Evolutionary conservation across 495 filamentous ascomycete genomes (phyloP).

Genomic region (Aspergillus biplanus): DNA sequence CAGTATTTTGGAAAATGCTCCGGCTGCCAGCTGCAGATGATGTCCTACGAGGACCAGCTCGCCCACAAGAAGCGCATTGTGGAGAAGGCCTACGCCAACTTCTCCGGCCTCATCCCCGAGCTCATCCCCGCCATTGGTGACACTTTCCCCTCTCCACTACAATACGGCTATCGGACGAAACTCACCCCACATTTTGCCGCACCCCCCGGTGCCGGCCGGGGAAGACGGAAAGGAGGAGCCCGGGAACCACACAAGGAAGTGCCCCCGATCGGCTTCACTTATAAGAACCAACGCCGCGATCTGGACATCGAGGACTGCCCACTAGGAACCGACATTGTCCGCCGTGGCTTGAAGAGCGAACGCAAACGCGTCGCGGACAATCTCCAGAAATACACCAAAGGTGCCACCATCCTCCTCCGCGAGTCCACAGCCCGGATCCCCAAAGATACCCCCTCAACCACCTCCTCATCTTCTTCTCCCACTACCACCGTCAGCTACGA

Average conservation of each 20-base stretch:
- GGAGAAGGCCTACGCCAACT: constrained; percentile 90
- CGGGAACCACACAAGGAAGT: constrained; percentile 49
- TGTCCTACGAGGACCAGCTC: constrained; percentile 85
- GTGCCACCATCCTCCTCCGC: constrained; percentile 86
- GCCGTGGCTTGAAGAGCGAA: constrained; percentile 73
- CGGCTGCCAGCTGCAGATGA: constrained; percentile 97
- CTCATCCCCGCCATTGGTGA: constrained; percentile 75
- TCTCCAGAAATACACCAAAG: constrained; percentile 70
- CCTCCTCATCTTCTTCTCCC: neutral
- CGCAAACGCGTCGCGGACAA: constrained; percentile 70
- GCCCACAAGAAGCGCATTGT: constrained; percentile 82
- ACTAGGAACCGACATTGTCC: constrained; percentile 84
- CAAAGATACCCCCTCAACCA: constrained; percentile 39
- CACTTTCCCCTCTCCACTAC: constrained; percentile 85
- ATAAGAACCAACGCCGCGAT: constrained; percentile 70
- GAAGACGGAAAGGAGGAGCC: constrained; percentile 38
- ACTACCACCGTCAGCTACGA: constrained; percentile 18
- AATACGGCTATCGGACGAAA: constrained; percentile 95
- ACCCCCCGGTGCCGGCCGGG: constrained; percentile 52
- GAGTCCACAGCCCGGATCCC: constrained; percentile 77
- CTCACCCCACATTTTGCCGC: constrained; percentile 93
- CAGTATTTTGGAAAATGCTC: constrained; percentile 85
- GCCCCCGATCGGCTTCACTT: constrained; percentile 89
- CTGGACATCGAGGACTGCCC: constrained; percentile 98
- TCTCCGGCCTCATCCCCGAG: constrained; percentile 77